Percentiles rank a stretch among this genome's conserved stretches.
Conservation (phyloP, 768 basidiomycete genomes). For the Tubosaeta sp. region DNA sequence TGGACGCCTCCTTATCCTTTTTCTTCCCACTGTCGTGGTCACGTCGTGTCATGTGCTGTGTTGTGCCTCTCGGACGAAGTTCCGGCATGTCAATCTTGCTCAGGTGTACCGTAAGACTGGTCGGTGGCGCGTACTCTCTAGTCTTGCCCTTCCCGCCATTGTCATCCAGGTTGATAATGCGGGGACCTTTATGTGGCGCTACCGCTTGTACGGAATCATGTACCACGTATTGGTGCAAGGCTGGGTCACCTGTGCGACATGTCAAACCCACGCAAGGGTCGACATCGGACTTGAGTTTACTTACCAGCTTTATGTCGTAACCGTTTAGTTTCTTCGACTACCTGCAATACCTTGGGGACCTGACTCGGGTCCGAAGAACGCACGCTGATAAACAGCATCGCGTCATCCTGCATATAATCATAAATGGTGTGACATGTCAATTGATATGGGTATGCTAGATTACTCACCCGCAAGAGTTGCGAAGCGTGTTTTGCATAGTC, state of each 20-base stretch:
- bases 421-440: neutral
- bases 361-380: constrained; percentile 57
- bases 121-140: constrained; percentile 62
- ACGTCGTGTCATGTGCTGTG: neutral
- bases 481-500: constrained; percentile 72
- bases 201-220: constrained; percentile 47
- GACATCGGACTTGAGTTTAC: constrained; percentile 4
- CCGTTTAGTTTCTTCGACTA: constrained; percentile 79
- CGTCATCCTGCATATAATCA: constrained; percentile 52
- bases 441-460: neutral
- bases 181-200: constrained; percentile 48
- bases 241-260: constrained; percentile 49
- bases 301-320: constrained; percentile 68
- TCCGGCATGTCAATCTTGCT: constrained; percentile 90
- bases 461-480: constrained; percentile 53
- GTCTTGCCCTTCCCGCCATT: constrained; percentile 38
- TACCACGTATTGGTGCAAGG: constrained; percentile 72
- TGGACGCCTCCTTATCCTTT: too few relatives aligned
- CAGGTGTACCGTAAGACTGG: constrained; percentile 64
- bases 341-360: constrained; percentile 75
- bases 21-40: constrained; percentile 3
- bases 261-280: constrained; percentile 9
- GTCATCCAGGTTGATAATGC: constrained; percentile 61
- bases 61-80: constrained; percentile 35
- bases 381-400: constrained; percentile 75